Evolutionary conservation across 352 stramenopile species (phyloP), one percentile per base, ranked within the genome.

Genomic region (Phytophthora foliorum): DNA sequence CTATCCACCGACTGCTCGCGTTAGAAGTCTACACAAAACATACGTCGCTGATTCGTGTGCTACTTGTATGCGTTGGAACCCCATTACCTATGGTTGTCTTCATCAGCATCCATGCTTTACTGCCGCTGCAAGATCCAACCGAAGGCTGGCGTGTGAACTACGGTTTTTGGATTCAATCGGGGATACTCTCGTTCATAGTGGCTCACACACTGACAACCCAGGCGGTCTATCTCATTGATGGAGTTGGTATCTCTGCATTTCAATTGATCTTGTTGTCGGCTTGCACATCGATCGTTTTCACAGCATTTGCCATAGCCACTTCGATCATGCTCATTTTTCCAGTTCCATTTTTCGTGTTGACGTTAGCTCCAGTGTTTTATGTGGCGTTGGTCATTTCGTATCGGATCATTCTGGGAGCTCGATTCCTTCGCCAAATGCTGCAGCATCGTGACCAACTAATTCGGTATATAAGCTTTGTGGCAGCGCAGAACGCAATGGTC

Each of bases 301-400:
- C 52, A 4, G 39, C 41, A 27, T 57, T 53, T 39, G 57, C 56
- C 21, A 19, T 46, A 16, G 39, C 31, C 11, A 60, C 67, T 31
- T 67, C 63, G 21, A 51, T 44, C 4, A 11, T 38, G 14, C 17
- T 65, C n/a, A 49, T 69, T 32, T 73, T 73, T 24, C 65, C 58
- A 7, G 39, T 73, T 22, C 58, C 65, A 21, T 73, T 69, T 32
- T 69, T 63, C 17, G 50, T 69, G 6, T 19, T 73, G 21, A 69
- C 58, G 2, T 2, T 64, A 19, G 9, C 51, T 4, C 65, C 58
- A 14, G 21, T 63, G 19, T 73, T 68, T 54, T 68, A 67, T 17
- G 25, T 64, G 34, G n/a, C 38, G 19, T 17, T 71, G 2, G 44
- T 72, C 10, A n/a, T 58, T 2, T 68, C 65, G 34, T 63, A 58